These are phyloP conservation scores for Entomortierella beljakovae DNA, from an alignment of 192 early-diverging fungal genomes.

Conservation along the genomic window DNA sequence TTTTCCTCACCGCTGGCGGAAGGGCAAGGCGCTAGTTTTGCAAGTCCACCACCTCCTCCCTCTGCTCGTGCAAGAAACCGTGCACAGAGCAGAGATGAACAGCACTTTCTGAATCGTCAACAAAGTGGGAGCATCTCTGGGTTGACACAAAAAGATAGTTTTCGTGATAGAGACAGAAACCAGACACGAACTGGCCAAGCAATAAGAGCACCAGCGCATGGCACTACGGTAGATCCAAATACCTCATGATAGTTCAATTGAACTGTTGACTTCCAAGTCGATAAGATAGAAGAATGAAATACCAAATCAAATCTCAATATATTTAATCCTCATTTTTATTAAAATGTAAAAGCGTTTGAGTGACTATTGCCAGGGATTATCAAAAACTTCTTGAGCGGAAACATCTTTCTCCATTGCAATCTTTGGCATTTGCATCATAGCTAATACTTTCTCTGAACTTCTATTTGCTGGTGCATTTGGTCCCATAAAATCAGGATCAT, in stretches of 20 bases:
- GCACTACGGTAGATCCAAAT: background rate
- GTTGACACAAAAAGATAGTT: background rate
- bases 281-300: background rate
- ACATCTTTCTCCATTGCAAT: constrained; percentile 68
- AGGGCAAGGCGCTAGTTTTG: constrained; percentile 2
- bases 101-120: constrained; percentile 2
- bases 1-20: constrained; percentile 33
- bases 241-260: background rate
- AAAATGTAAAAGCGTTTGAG: background rate
- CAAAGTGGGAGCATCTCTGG: background rate
- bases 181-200: constrained; percentile 1
- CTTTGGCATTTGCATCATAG: constrained; percentile 77
- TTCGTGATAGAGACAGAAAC: constrained; percentile 16
- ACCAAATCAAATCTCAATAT: too few relatives aligned
- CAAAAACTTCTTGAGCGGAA: constrained; percentile 66
- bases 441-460: constrained; percentile 32
- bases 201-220: background rate
- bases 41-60: constrained; percentile 17
- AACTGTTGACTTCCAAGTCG: background rate
- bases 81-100: constrained; percentile 36
- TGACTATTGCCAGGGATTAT: constrained; percentile 52
- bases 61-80: constrained; percentile 38
- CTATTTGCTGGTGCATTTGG: constrained; percentile 7
- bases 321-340: too few relatives aligned
- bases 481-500: constrained; percentile 41